phyloP scores from a whole-genome alignment of 345 rosid species.

The Moringa oleifera region DNA sequence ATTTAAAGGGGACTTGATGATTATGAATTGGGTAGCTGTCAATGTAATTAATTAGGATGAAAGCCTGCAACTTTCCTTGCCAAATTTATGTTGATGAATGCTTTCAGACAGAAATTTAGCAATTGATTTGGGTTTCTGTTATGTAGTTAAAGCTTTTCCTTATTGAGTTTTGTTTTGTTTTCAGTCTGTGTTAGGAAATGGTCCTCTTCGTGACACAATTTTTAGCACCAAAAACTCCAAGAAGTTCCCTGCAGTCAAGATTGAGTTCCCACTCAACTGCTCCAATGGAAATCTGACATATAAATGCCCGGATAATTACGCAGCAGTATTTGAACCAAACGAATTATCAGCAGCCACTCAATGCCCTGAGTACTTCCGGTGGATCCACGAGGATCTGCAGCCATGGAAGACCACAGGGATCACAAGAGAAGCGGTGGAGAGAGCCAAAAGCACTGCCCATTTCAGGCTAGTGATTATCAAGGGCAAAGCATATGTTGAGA shows the following conservation, averaged over 20 bases:
- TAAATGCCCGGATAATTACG: constrained; percentile 28
- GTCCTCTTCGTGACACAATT: constrained; percentile 15
- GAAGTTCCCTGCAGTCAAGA: constrained; percentile 7
- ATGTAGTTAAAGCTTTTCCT: neutral
- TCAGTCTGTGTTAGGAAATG: constrained; percentile 23
- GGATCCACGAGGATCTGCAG: constrained; percentile 54
- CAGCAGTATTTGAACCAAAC: constrained; percentile 11
- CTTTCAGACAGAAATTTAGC: too few relatives aligned
- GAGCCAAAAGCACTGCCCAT: constrained; percentile 31
- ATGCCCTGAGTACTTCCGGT: constrained; percentile 69
- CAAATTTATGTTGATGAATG: too few relatives aligned
- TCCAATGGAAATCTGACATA: constrained; percentile 11
- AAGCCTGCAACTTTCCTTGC: too few relatives aligned
- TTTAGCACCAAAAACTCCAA: constrained; percentile 7
- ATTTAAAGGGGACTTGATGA: too few relatives aligned
- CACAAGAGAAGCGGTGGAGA: constrained; percentile 43
- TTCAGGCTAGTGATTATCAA: constrained; percentile 43
- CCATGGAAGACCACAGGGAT: constrained; percentile 52
- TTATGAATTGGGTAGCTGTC: too few relatives aligned
- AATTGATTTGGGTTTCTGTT: too few relatives aligned
- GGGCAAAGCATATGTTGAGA: constrained; percentile 46
- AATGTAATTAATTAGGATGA: too few relatives aligned
- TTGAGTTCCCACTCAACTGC: constrained; percentile 31
- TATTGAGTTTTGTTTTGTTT: neutral
- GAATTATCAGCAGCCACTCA: constrained; percentile 10